These are phyloP conservation scores for Globisporangium takayamanum DNA, from an alignment of 352 stramenopile species.

Conservation along the genomic window DNA sequence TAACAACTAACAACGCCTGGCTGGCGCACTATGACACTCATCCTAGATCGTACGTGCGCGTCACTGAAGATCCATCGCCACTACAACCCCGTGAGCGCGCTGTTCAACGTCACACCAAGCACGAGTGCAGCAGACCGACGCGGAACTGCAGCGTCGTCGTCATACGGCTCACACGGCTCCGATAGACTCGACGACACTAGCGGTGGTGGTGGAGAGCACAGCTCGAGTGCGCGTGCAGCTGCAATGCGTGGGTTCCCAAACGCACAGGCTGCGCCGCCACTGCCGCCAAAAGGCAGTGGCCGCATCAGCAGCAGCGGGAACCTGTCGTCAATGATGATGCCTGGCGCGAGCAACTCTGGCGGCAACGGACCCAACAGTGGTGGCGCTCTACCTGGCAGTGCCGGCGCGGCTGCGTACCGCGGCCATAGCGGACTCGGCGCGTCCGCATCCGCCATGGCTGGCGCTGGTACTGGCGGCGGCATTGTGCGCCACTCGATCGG, in stretches of 20 bases:
- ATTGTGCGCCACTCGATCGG: conserved; percentile 12
- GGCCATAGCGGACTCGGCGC: conserved; percentile 2
- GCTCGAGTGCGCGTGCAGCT: not conserved
- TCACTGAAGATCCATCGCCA: conserved; percentile 80
- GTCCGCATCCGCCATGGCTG: not conserved
- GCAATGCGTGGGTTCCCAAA: conserved; percentile 2
- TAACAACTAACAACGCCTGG: too few species aligned
- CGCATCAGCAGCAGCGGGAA: conserved; percentile 14
- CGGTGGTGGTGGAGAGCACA: not conserved
- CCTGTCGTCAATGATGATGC: not conserved
- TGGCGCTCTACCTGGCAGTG: too few species aligned
- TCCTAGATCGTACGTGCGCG: conserved; percentile 68
- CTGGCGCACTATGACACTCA: too few species aligned
- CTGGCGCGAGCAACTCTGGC: too few species aligned
- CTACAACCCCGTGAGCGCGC: conserved; percentile 40
- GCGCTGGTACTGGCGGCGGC: not conserved
- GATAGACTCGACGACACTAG: conserved; percentile 10
- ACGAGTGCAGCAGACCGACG: not conserved
- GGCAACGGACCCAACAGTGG: too few species aligned
- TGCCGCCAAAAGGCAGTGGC: conserved; percentile 6
- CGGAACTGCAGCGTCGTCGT: conserved; percentile 1
- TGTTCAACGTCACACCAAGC: conserved; percentile 59
- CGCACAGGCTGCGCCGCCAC: conserved; percentile 9
- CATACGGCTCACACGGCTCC: conserved; percentile 18
- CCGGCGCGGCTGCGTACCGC: not conserved